Base-by-base conservation (phyloP, 495 filamentous ascomycete species). In the Hypomontagnella monticulosa region DNA sequence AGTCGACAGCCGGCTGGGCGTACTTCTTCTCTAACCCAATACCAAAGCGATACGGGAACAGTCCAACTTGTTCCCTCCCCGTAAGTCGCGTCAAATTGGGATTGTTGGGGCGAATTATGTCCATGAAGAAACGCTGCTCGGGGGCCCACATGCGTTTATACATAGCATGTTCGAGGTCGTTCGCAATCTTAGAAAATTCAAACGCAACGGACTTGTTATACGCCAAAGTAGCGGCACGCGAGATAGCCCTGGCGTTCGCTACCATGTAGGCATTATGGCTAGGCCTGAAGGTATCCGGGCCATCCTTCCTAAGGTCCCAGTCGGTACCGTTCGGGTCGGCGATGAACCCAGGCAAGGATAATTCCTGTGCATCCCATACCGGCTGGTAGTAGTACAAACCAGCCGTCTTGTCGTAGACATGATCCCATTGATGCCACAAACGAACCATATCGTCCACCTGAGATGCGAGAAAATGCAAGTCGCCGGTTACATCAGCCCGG, bases 181-280 rank as follows among this genome's bases (percentile, higher is more conserved):
- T 61, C 3, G 73, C 77, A 30, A 76, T 61, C 1, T 60, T 57
- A n/a, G 60, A 68, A 66, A 76, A 81, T 16, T 73, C 58, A 12
- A 61, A 38, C 3, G 74, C 70, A n/a, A 70, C 56, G 23, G 46
- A 41, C 14, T 51, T 40, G 54, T 78, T 60, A 27, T 70, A 71
- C 2, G 71, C 72, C 11, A 80, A 42, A 0, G 43, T 30, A 10
- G 80, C 79, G 33, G 77, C 71, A 1, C 69, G 60, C 7, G 76
- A 66, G 18, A 82, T 80, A 15, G 76, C 77, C 33, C 71, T 66
- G 12, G 79, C 77, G 56, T 74, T 75, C n/a, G 77, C 78, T 6
- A 80, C 74, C 79, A 81, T 81, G 41, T 82, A 82, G 12, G 79
- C 75, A 54, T 82, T 82, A 51, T 76, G 72, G 46, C 71, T 76